A percentile compares a stretch with the other conserved stretches of the same genome.
These are phyloP conservation scores for Pseudonectria foliicola DNA, from an alignment of 2,329 filamentous ascomycete genomes.

Conservation along the genomic window DNA sequence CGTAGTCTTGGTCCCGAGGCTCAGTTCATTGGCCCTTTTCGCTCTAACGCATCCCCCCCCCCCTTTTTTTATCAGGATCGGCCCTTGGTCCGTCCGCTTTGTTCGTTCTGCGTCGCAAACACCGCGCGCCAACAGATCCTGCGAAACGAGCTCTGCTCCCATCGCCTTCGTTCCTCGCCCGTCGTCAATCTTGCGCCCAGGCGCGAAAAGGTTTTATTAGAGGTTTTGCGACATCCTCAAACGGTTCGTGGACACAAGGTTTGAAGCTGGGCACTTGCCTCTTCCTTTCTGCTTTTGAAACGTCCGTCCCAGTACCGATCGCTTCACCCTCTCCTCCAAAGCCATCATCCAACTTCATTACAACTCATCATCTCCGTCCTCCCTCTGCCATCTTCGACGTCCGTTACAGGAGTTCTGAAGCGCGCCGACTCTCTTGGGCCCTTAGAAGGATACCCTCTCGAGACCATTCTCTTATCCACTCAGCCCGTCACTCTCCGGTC, in stretches of 20 bases:
- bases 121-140: no score
- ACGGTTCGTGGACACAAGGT: conserved; percentile 24
- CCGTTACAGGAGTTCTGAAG: conserved; percentile 26
- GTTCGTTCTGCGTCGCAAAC: no score
- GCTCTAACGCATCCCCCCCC: no score
- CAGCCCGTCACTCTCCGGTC: conserved; percentile 24
- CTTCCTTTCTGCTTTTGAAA: conserved; percentile 32
- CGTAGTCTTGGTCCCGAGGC: no score
- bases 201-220: conserved; percentile 9
- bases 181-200: conserved; percentile 4
- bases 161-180: conserved; percentile 4
- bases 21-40: no score
- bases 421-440: conserved; percentile 16
- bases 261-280: conserved; percentile 32
- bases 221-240: conserved; percentile 16
- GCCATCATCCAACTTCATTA: conserved; percentile 23
- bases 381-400: conserved; percentile 17
- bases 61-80: no score
- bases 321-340: conserved; percentile 29
- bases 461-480: conserved; percentile 20
- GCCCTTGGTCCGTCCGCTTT: no score
- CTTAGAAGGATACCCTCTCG: conserved; percentile 23
- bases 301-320: conserved; percentile 30
- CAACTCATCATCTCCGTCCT: conserved; percentile 28
- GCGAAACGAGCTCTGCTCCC: no score